Percentiles rank a stretch among this genome's conserved stretches.
These are phyloP conservation scores for Barnettozyma populi DNA, from an alignment of 805 yeast species.

Conservation along the genomic window DNA sequence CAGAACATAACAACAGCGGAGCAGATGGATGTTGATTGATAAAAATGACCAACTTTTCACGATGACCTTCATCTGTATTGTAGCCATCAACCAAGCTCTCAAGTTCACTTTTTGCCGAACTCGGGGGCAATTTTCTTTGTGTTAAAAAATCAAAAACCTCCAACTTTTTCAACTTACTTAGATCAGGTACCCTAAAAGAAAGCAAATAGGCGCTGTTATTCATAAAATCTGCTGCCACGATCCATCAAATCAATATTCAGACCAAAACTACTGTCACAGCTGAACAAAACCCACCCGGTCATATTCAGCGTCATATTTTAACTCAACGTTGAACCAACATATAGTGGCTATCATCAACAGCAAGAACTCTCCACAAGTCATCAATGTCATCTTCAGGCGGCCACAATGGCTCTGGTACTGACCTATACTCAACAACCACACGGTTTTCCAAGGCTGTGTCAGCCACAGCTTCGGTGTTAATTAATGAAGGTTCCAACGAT, in stretches of 20 bases:
- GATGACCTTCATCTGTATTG: background rate
- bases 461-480: slow-evolving; percentile 50
- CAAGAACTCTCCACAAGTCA: background rate
- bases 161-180: background rate
- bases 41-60: background rate
- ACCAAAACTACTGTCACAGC: background rate
- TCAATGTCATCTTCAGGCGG: background rate
- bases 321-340: no score
- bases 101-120: background rate
- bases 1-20: background rate
- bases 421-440: slow-evolving; percentile 28
- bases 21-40: background rate
- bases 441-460: slow-evolving; percentile 44
- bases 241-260: background rate
- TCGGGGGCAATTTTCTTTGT: slow-evolving; percentile 1
- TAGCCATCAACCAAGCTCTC: background rate
- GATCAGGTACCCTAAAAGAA: background rate
- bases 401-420: slow-evolving; percentile 14
- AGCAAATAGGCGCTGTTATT: background rate
- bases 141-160: background rate
- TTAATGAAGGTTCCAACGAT: slow-evolving; percentile 25
- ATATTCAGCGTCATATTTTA: no score
- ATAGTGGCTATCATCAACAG: background rate
- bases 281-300: no score
- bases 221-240: background rate